Conservation (phyloP, 2,329 filamentous ascomycete species). For the Rhinocladiella mackenziei region DNA sequence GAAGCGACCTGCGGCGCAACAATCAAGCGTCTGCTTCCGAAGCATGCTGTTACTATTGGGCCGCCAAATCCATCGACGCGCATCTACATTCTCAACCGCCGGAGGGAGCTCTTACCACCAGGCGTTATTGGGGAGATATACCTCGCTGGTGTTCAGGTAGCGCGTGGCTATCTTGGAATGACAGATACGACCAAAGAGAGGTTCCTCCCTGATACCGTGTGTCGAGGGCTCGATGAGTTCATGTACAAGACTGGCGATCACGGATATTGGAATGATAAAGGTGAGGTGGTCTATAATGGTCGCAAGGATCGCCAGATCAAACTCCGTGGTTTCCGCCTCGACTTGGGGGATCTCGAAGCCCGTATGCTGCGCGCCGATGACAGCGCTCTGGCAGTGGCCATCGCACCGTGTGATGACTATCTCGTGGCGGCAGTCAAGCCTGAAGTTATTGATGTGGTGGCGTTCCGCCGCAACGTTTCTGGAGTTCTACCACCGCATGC, state of each 20-base stretch:
- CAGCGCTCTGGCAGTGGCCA: slow-evolving; percentile 27
- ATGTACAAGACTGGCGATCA: slow-evolving; percentile 1
- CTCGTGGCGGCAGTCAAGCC: slow-evolving; percentile 34
- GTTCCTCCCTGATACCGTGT: slow-evolving; percentile 34
- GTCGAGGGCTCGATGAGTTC: background rate
- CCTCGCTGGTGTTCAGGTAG: slow-evolving; percentile 44
- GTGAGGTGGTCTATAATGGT: slow-evolving; percentile 39
- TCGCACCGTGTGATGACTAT: slow-evolving; percentile 29
- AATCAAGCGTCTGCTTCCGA: slow-evolving; percentile 31
- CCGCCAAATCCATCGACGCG: slow-evolving; percentile 36
- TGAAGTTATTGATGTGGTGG: slow-evolving; percentile 12
- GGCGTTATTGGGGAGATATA: slow-evolving; percentile 43
- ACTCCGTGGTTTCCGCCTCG: slow-evolving; percentile 38
- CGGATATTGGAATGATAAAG: slow-evolving; percentile 34
- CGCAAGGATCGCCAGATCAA: slow-evolving; percentile 45
- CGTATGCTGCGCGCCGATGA: slow-evolving; percentile 10
- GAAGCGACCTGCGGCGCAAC: slow-evolving; percentile 41
- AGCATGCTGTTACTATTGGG: slow-evolving; percentile 37
- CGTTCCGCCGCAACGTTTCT: slow-evolving; percentile 12
- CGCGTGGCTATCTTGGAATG: slow-evolving; percentile 41
- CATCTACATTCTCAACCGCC: slow-evolving; percentile 43
- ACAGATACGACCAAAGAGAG: slow-evolving; percentile 32
- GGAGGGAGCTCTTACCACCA: slow-evolving; percentile 31
- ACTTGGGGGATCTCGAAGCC: slow-evolving; percentile 41
- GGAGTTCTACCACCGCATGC: slow-evolving; percentile 29